Percentiles rank a stretch among this genome's conserved stretches.
These are phyloP conservation scores for Leishmania lainsoni DNA, from an alignment of 208 protist genomes.

Conservation along the genomic window DNA sequence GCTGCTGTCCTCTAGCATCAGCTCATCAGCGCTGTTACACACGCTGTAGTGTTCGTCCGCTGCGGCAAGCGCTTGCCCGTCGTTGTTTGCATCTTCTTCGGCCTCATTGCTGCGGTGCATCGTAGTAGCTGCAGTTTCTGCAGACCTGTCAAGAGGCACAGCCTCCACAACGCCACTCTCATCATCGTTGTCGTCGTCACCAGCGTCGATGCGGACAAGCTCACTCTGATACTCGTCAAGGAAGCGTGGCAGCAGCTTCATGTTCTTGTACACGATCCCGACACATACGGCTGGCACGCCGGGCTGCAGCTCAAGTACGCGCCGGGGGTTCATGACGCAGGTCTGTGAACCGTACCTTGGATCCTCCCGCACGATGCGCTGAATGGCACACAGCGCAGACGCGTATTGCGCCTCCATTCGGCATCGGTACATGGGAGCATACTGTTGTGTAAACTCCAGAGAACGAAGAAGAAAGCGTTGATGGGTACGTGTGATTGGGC, in stretches of 20 bases:
- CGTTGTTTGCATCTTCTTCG: slow-evolving; percentile 13
- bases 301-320: slow-evolving; percentile 72
- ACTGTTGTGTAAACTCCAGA: slow-evolving; percentile 84
- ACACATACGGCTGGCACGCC: slow-evolving; percentile 64
- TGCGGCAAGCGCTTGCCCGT: slow-evolving; percentile 28
- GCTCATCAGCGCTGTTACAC: slow-evolving; percentile 62
- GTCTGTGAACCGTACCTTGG: not conserved
- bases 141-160: slow-evolving; percentile 15
- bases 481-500: slow-evolving; percentile 72
- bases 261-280: slow-evolving; percentile 90
- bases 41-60: slow-evolving; percentile 47
- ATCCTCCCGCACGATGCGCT: slow-evolving; percentile 24
- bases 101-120: slow-evolving; percentile 8
- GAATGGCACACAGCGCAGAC: slow-evolving; percentile 40
- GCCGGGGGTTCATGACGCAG: slow-evolving; percentile 9
- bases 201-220: slow-evolving; percentile 80
- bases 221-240: slow-evolving; percentile 89
- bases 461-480: slow-evolving; percentile 80
- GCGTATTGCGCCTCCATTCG: slow-evolving; percentile 59
- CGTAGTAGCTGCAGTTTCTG: slow-evolving; percentile 7
- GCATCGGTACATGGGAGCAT: slow-evolving; percentile 83
- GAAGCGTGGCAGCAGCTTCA: slow-evolving; percentile 86
- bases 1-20: slow-evolving; percentile 85
- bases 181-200: slow-evolving; percentile 72
- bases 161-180: not conserved